Evolutionary conservation across 176 grass and related monocot genomes (phyloP).

Genomic region (Oryza australiensis): DNA sequence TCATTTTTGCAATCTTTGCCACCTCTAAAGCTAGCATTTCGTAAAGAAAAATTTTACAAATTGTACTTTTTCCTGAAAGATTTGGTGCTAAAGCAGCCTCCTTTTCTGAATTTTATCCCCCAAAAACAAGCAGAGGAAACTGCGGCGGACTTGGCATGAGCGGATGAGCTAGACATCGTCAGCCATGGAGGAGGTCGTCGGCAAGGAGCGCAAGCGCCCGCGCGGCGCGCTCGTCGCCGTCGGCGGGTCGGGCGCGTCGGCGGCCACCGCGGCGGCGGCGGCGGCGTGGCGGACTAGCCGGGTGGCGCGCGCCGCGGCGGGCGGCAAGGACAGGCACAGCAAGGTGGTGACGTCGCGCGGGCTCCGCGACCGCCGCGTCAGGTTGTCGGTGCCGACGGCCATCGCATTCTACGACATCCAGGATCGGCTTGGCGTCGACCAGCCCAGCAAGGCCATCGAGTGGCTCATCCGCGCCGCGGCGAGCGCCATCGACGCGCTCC

Average conservation of each 20-base stretch:
- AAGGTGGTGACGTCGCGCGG: slow-evolving; percentile 81
- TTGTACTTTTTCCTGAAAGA: neutral
- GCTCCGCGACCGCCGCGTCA: slow-evolving; percentile 72
- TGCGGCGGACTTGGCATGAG: slow-evolving; percentile 9
- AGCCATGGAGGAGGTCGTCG: slow-evolving; percentile 36
- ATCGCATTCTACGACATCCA: slow-evolving; percentile 96
- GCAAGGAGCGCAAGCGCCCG: slow-evolving; percentile 49
- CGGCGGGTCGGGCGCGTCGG: neutral
- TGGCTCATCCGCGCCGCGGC: slow-evolving; percentile 77
- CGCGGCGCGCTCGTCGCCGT: neutral
- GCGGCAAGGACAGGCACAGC: slow-evolving; percentile 88
- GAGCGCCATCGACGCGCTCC: slow-evolving; percentile 65
- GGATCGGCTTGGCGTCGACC: slow-evolving; percentile 80
- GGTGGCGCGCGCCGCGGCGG: slow-evolving; percentile 52
- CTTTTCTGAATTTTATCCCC: slow-evolving; percentile 4
- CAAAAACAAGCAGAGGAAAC: slow-evolving; percentile 28
- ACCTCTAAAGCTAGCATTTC: neutral
- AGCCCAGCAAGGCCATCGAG: slow-evolving; percentile 87
- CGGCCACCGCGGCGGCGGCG: slow-evolving; percentile 24
- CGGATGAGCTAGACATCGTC: neutral
- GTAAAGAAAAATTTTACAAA: neutral
- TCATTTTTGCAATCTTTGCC: neutral
- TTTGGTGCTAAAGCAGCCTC: neutral
- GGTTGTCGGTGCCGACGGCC: slow-evolving; percentile 54
- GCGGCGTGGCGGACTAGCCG: slow-evolving; percentile 46